These are phyloP conservation scores for Dendrothele bispora DNA, from an alignment of 768 basidiomycete genomes.

Conservation along the genomic window DNA sequence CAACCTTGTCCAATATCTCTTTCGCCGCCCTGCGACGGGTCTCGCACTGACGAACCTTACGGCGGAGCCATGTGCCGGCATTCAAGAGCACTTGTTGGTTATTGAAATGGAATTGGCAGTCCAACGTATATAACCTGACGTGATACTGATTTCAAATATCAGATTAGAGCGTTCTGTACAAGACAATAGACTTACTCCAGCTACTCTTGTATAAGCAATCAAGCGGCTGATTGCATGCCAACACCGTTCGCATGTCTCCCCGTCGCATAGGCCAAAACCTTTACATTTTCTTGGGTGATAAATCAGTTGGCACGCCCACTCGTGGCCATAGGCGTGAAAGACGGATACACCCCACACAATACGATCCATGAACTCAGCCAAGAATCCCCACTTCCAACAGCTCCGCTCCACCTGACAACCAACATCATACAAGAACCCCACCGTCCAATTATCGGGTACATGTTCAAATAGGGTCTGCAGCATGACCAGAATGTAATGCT, in stretches of 20 bases:
- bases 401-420: conserved; percentile 33
- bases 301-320: conserved; percentile 36
- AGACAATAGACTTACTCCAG: conserved; percentile 19
- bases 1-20: not conserved
- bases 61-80: conserved; percentile 14
- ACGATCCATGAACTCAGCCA: conserved; percentile 18
- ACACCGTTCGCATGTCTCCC: conserved; percentile 24
- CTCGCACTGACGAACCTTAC: not conserved
- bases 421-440: conserved; percentile 35
- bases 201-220: conserved; percentile 17
- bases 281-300: conserved; percentile 31
- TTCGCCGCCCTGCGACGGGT: not conserved
- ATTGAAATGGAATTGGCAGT: conserved; percentile 11
- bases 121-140: conserved; percentile 12
- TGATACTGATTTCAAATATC: conserved; percentile 11
- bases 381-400: conserved; percentile 25
- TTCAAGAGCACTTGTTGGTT: conserved; percentile 6
- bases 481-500: conserved; percentile 30
- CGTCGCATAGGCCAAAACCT: conserved; percentile 24
- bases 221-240: conserved; percentile 22
- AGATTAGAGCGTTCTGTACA: not conserved
- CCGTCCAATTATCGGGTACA: conserved; percentile 23
- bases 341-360: conserved; percentile 28
- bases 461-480: conserved; percentile 30
- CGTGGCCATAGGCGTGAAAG: conserved; percentile 41